Evolutionary conservation across 2,329 filamentous ascomycete genomes (phyloP).

Genomic region (Aspergillus versicolor): DNA sequence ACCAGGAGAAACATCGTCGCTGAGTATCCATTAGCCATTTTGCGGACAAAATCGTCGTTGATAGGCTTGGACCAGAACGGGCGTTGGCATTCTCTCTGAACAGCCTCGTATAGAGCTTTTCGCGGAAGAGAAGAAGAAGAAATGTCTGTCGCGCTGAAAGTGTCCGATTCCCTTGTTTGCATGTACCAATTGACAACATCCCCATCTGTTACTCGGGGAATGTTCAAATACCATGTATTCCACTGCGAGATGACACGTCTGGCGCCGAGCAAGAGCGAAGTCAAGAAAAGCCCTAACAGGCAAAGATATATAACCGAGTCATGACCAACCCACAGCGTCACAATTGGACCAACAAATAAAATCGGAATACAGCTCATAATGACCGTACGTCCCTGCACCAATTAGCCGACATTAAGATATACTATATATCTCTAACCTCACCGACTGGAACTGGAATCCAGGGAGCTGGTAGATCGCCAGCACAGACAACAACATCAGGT

Average conservation of each 20-base stretch:
- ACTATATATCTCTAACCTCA: background rate
- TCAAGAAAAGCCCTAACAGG: constrained; percentile 53
- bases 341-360: constrained; percentile 55
- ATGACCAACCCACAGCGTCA: constrained; percentile 53
- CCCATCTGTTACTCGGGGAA: constrained; percentile 37
- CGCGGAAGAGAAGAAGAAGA: constrained; percentile 22
- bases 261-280: constrained; percentile 52
- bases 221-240: constrained; percentile 53
- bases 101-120: constrained; percentile 45
- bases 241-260: constrained; percentile 55
- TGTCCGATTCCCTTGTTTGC: constrained; percentile 32
- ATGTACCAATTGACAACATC: constrained; percentile 40
- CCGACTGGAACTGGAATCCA: constrained; percentile 53
- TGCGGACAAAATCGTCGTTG: constrained; percentile 46
- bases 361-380: constrained; percentile 57
- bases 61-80: constrained; percentile 44
- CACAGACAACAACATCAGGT: constrained; percentile 53
- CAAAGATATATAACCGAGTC: constrained; percentile 58
- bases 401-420: background rate
- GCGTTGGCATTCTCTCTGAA: constrained; percentile 45
- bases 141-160: constrained; percentile 7
- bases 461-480: constrained; percentile 51
- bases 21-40: constrained; percentile 51
- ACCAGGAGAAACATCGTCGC: constrained; percentile 54
- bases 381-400: constrained; percentile 46